A percentile compares a stretch with the other conserved stretches of the same genome.
These are phyloP conservation scores for Piloderma croceum DNA, from an alignment of 768 basidiomycete species.

Conservation along the genomic window DNA sequence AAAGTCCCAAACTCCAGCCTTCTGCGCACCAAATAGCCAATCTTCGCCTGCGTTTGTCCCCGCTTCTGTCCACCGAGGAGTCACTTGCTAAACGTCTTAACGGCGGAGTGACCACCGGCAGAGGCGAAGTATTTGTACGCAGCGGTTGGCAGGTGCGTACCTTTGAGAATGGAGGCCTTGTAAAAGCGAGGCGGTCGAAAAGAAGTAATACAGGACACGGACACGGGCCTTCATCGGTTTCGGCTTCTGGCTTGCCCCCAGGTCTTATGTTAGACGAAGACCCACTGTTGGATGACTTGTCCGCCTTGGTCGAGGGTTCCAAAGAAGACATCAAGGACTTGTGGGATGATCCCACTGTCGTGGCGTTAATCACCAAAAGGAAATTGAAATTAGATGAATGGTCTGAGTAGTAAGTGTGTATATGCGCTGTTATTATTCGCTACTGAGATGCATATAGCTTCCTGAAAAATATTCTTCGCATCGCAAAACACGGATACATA, in stretches of 20 bases:
- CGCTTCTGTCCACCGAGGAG: constrained; percentile 55
- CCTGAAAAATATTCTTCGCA: constrained; percentile 64
- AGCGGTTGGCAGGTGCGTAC: constrained; percentile 77
- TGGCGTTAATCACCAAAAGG: constrained; percentile 58
- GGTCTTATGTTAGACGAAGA: constrained; percentile 49
- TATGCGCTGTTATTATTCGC: constrained; percentile 1
- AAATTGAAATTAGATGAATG: constrained; percentile 79
- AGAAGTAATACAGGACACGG: constrained; percentile 15
- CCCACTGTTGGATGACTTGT: constrained; percentile 54
- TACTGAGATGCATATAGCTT: constrained; percentile 45
- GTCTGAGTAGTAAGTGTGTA: constrained; percentile 72
- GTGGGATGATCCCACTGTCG: constrained; percentile 70
- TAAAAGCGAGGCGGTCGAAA: constrained; percentile 23
- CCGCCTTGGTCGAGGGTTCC: constrained; percentile 49
- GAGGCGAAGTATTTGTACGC: constrained; percentile 69
- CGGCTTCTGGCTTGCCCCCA: neutral
- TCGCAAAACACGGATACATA: constrained; percentile 62
- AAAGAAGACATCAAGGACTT: constrained; percentile 65
- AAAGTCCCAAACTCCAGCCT: neutral
- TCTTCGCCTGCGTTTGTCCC: constrained; percentile 54
- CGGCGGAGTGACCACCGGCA: constrained; percentile 75
- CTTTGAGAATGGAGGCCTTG: constrained; percentile 42
- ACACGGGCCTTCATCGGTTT: neutral
- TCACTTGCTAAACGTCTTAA: constrained; percentile 68
- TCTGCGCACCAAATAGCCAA: constrained; percentile 34